These are phyloP conservation scores for Sphaerulina musiva DNA, from an alignment of 2,329 filamentous ascomycete species.

Conservation along the genomic window DNA sequence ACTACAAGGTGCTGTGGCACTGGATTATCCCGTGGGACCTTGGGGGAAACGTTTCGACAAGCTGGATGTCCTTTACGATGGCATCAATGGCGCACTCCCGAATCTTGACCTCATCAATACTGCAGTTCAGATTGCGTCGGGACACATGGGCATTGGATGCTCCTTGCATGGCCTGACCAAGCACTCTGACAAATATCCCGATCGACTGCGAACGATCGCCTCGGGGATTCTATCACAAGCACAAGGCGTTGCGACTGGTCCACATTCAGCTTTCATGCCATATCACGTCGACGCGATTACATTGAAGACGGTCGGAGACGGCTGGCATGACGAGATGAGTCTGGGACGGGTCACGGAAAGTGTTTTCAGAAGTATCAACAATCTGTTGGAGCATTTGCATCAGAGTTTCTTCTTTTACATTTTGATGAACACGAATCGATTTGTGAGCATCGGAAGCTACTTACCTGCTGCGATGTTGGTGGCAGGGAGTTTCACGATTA, in stretches of 20 bases:
- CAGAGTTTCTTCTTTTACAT: constrained; percentile 99
- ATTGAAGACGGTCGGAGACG: constrained; percentile 78
- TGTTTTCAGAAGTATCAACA: constrained; percentile 88
- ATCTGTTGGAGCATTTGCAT: constrained; percentile 90
- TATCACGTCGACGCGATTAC: constrained; percentile 97
- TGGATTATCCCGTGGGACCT: constrained; percentile 69
- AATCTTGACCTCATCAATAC: constrained; percentile 96
- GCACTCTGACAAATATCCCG: constrained; percentile 69
- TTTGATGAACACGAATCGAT: constrained; percentile 81
- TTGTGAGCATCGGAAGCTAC: constrained; percentile 97
- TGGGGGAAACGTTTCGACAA: constrained; percentile 78
- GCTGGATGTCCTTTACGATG: constrained; percentile 88
- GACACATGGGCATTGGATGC: constrained; percentile 84
- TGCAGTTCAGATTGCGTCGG: constrained; percentile 75
- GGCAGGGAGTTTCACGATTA: constrained; percentile 90
- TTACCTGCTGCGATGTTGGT: constrained; percentile 96
- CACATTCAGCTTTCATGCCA: constrained; percentile 92
- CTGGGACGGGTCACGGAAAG: constrained; percentile 85
- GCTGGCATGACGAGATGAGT: constrained; percentile 97
- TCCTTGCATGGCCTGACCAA: constrained; percentile 79
- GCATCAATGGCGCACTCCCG: constrained; percentile 88
- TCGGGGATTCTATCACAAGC: constrained; percentile 90
- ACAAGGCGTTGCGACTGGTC: constrained; percentile 78
- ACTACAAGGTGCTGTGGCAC: constrained; percentile 83
- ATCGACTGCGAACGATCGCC: constrained; percentile 80